Evolutionary conservation across 78 protist genomes (phyloP), one percentile per base, ranked within the genome.

Genomic region (Dictyostelium intermedium): DNA sequence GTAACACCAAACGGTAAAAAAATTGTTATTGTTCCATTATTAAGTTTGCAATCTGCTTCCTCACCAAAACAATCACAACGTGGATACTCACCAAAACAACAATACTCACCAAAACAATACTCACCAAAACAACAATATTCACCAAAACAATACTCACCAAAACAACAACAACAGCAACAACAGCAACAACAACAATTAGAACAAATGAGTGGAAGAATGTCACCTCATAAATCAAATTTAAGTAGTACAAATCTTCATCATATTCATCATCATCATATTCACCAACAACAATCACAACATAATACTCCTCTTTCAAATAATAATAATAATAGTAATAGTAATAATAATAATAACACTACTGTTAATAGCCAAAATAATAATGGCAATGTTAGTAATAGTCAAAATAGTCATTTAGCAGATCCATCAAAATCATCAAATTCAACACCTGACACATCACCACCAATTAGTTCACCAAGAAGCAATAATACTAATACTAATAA

Each of bases 71-170:
- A 72, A 72, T 34, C 79, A 11, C 43, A 32, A 72, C 35, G 45
- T 30, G 27, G 45, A 5, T 34, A 72, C 16, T 34, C 47, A 6
- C 79, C 83, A 77, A 41, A 77, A 41, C 56, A 34, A 10, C 53
- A 41, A 23, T 34, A 72, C 9, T 34, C 47, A 0, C 79, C 83
- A 39, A 41, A 77, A 25, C 56, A 34, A 23, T 16, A 41, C 4
- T 72, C 79, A 16, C 43, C 79, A 34, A 72, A 72, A 72, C 79
- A 72, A 72, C 79, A 27, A 13, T 66, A 66, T 27, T 66, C 74
- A 5, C 79, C 79, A 72, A 30, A 72, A 72, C 79, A 72, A 34
- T 34, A 72, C 16, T 34, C 47, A 16, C 79, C 83, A 41, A 41
- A 77, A 25, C 56, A 34, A 3, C 83, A 77, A 41, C 79, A 27